Evolutionary conservation across 768 basidiomycete species (phyloP), one percentile per base, ranked within the genome.

Genomic region (Fibroporia radiculosa): DNA sequence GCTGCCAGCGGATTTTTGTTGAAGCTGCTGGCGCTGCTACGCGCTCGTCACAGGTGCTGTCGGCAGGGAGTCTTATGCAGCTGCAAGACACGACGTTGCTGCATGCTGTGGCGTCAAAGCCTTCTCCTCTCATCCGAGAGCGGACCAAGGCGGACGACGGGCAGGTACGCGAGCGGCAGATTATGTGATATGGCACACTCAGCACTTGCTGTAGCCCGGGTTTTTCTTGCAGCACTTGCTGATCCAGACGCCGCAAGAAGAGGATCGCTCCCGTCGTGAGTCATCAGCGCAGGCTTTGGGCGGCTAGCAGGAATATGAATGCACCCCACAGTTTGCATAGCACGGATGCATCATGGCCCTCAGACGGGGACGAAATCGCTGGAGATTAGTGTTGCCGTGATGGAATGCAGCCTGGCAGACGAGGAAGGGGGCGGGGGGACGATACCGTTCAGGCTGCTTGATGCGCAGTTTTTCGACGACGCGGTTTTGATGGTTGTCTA

Each of bases 401-500:
- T 82, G 35, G 74, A 80, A 59, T 78, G 77, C 64, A 63, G 63
- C 59, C 61, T 75, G 55, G 27, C 66, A 57, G 46, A 63, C 58
- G 59, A 70, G 67, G 51, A 52, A 41, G 62, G 58, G 52, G 59
- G 67, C 60, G 67, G 62, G 48, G 65, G 51, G 35, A 53, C 54
- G 51, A 56, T 47, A 44, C 66, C 69, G 52, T 60, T 80, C 55
- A 71, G 80, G 48, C 53, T 86, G 35, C 59, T 87, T 58, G 81
- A 82, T 55, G 72, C 67, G 33, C 82, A 86, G 44, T 89, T 89
- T 65, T 87, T 91, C 62, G 87, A 90, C 67, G 81, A 86, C 53
- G 75, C 80, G 60, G 67, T 62, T 56, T 59, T 87, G 48, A 71
- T 86, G 52, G 67, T 86, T 50, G 72, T 85, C 48, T 82, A 76